Base-by-base conservation (phyloP, 495 filamentous ascomycete species). In the Gamarada debralockiae region DNA sequence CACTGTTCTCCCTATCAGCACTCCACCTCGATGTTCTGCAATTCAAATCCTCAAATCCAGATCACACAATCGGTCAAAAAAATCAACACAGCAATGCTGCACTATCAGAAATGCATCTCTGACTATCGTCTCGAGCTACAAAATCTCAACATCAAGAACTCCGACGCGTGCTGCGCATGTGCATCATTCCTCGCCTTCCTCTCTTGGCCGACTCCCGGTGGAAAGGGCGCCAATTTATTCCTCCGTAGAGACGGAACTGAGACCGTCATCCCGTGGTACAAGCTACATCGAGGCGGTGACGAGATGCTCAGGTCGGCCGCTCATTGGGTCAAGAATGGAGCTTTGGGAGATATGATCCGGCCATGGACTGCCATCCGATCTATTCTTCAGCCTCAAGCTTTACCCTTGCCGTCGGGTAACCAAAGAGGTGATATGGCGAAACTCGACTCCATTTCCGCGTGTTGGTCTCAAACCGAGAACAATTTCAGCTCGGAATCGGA, bases 131-230 rank as follows among this genome's bases (percentile, higher is more conserved):
- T 25, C 36, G 37, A 52, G 31, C 12, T 43, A 12, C 49, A 43
- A 18, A 42, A 42, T 20, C 20, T 52, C 36, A 42, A 36, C 14
- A 8, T 9, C 13, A 38, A 52, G 39, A 52, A 52, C 38, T 52
- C 37, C n/a, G 37, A 52, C 15, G 36, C 49, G 7, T 52, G 49
- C 23, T 52, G 22, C 18, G 49, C 49, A 2, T 52, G 37, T 22
- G 20, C 49, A 14, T n/a, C 38, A 41, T 22, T 29, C 3, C 49
- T 52, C 21, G 37, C 14, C 22, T 20, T 52, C 12, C 49, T 42
- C 25, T 17, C 49, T 10, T 52, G 49, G 49, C 17, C 49, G 2
- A 52, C 13, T 15, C 49, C 49, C 2, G 49, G 39, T 20, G 37
- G 49, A 31, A n/a, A 18, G n/a, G 49, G 49, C 3, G 23, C 49